phyloP scores from a whole-genome alignment of 257 asterid genomes.

The Plectranthus barbatus region DNA sequence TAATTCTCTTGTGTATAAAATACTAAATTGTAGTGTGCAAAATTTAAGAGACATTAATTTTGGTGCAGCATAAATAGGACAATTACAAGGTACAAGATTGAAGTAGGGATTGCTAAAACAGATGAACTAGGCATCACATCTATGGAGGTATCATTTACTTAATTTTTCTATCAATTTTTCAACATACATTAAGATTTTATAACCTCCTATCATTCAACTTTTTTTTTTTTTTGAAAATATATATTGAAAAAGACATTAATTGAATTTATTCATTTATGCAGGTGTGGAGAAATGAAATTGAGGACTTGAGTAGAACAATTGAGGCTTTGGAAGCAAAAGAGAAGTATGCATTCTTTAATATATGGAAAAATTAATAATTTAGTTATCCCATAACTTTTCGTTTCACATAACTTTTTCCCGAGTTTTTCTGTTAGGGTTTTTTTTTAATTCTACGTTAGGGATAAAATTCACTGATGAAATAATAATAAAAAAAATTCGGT shows the following conservation, averaged over 20 bases:
- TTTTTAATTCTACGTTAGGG: too few relatives aligned
- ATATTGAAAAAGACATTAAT: too few relatives aligned
- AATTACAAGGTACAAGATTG: conserved; percentile 40
- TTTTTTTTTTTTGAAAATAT: too few relatives aligned
- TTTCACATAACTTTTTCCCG: too few relatives aligned
- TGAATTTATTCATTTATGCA: background rate
- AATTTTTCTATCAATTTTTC: background rate
- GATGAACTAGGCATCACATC: conserved; percentile 32
- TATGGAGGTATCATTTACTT: conserved; percentile 26
- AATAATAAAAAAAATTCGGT: too few relatives aligned
- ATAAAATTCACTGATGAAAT: too few relatives aligned
- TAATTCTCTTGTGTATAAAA: too few relatives aligned
- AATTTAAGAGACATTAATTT: background rate
- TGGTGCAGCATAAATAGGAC: conserved; percentile 38
- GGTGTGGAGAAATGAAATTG: conserved; percentile 50
- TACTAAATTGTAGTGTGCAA: too few relatives aligned
- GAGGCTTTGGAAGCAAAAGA: conserved; percentile 46
- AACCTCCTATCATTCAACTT: too few relatives aligned
- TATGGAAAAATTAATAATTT: too few relatives aligned
- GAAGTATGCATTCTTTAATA: conserved; percentile 21
- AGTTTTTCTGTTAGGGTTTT: too few relatives aligned
- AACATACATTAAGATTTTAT: background rate
- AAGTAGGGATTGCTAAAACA: conserved; percentile 33
- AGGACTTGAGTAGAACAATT: conserved; percentile 34
- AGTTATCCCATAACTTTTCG: too few relatives aligned